A percentile compares a stretch with the other conserved stretches of the same genome.
Evolutionary conservation across 2,329 filamentous ascomycete species (phyloP).

Genomic region (Rhynchosporium secalis): DNA sequence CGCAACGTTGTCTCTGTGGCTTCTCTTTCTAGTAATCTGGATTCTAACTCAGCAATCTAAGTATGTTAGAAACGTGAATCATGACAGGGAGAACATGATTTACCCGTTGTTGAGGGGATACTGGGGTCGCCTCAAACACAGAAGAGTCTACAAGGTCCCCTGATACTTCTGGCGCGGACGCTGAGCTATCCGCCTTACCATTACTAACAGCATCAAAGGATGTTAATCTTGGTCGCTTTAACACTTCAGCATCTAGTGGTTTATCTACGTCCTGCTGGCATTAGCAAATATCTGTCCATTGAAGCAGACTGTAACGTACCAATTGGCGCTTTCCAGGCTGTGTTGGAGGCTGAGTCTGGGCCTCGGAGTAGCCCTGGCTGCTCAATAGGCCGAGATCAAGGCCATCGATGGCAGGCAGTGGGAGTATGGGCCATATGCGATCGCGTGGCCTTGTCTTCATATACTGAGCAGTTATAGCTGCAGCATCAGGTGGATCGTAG

Average conservation of each 20-base stretch:
- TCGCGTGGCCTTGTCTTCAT: slow-evolving; percentile 19
- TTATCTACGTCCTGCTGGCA: slow-evolving; percentile 20
- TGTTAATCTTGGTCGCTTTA: slow-evolving; percentile 32
- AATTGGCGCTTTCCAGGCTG: slow-evolving; percentile 21
- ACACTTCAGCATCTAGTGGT: slow-evolving; percentile 18
- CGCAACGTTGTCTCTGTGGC: slow-evolving; percentile 43
- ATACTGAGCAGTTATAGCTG: slow-evolving; percentile 31
- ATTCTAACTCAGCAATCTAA: slow-evolving; percentile 43
- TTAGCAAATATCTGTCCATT: slow-evolving; percentile 12
- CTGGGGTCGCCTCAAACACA: not conserved
- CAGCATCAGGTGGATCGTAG: slow-evolving; percentile 31
- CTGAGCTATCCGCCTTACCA: slow-evolving; percentile 11
- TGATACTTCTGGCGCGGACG: not conserved
- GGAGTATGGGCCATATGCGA: slow-evolving; percentile 29
- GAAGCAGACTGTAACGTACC: slow-evolving; percentile 21
- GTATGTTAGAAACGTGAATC: not conserved
- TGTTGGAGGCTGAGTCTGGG: not conserved
- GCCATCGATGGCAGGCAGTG: slow-evolving; percentile 32
- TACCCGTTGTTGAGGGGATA: slow-evolving; percentile 2
- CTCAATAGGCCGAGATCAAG: slow-evolving; percentile 18
- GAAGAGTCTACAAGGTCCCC: not conserved
- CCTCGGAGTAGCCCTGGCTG: not conserved
- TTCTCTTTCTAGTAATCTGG: slow-evolving; percentile 27
- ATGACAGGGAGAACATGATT: slow-evolving; percentile 4
- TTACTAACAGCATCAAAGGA: slow-evolving; percentile 14